Evolutionary conservation across 2,329 filamentous ascomycete genomes (phyloP), one percentile per base, ranked within the genome.

Genomic region (Blastomyces parvus): DNA sequence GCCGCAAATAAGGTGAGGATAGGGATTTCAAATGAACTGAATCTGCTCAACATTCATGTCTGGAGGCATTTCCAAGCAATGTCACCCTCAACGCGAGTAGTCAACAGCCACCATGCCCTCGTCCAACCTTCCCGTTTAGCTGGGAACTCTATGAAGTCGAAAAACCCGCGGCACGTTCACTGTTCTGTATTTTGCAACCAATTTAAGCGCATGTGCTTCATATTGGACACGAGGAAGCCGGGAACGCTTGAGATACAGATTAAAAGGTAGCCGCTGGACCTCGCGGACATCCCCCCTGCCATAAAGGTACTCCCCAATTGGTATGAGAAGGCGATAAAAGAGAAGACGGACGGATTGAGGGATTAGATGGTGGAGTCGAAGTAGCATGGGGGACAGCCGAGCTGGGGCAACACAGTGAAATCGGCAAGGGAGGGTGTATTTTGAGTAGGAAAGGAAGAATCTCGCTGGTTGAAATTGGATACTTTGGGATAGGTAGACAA

Each of bases 261-360:
- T 60, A 33, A 63, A 63, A 44, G 62, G 56, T 63, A 60, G 27
- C 56, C 62, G 62, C 55, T 63, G 62, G 36, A 63, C 62, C 61
- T 57, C 36, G 30, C 11, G 25, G n/a, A 61, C 59, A 61, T 30
- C 58, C 22, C 52, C 59, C 9, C 25, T 50, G 14, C 62, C 38
- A 50, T 59, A 61, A 25, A 61, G 58, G 30, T 61, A n/a, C 44
- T 38, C 27, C 22, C 58, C 62, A 50, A 61, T 57, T 61, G 59
- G 52, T 38, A 57, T 50, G 33, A 64, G 59, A 64, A 64, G 46
- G 22, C 50, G 62, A 42, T 64, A 64, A 33, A 61, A 25, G n/a
- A 58, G 44, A 57, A 59, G 27, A 61, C 62, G 59, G 62, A 40
- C 1, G 19, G 33, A 50, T 64, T 61, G 59, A 40, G 62, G 50